Evolutionary conservation across 352 stramenopile genomes (phyloP).

Genomic region (Globisporangium apiculatum): DNA sequence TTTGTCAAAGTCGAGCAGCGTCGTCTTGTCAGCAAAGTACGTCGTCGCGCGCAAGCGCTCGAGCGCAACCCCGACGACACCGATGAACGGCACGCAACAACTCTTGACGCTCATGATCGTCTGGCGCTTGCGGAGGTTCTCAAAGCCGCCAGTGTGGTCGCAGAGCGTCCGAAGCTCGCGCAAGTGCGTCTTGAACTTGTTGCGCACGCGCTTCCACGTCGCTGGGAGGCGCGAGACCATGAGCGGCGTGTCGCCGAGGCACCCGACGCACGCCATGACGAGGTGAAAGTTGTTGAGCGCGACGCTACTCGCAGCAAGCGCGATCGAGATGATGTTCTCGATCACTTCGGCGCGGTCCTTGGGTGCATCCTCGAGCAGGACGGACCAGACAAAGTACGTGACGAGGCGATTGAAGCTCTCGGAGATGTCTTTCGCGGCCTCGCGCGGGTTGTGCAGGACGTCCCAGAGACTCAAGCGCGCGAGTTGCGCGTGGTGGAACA

Average conservation of each 20-base stretch:
- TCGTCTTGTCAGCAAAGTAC: conserved; percentile 32
- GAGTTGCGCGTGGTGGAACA: conserved; percentile 59
- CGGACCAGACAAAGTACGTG: conserved; percentile 65
- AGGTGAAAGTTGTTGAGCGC: conserved; percentile 69
- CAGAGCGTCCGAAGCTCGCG: conserved; percentile 54
- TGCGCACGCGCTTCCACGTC: conserved; percentile 66
- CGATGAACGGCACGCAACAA: conserved; percentile 63
- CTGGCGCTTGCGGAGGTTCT: conserved; percentile 59
- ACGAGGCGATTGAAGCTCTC: conserved; percentile 65
- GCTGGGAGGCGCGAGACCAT: conserved; percentile 59
- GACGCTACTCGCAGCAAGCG: conserved; percentile 28
- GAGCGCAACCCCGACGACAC: conserved; percentile 60
- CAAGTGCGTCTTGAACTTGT: conserved; percentile 61
- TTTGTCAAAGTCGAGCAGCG: conserved; percentile 44
- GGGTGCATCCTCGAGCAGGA: conserved; percentile 56
- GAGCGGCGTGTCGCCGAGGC: conserved; percentile 57
- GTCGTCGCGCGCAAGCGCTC: conserved; percentile 43
- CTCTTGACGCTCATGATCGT: conserved; percentile 26
- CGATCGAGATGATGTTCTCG: conserved; percentile 64
- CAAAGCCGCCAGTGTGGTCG: conserved; percentile 64
- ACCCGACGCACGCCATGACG: conserved; percentile 74
- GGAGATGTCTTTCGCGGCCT: conserved; percentile 41
- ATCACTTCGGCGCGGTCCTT: conserved; percentile 68
- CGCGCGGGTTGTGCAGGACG: conserved; percentile 40
- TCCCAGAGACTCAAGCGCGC: conserved; percentile 38